Evolutionary conservation across 331 rosid species (phyloP).

Genomic region (Erythrophleum ivorense): DNA sequence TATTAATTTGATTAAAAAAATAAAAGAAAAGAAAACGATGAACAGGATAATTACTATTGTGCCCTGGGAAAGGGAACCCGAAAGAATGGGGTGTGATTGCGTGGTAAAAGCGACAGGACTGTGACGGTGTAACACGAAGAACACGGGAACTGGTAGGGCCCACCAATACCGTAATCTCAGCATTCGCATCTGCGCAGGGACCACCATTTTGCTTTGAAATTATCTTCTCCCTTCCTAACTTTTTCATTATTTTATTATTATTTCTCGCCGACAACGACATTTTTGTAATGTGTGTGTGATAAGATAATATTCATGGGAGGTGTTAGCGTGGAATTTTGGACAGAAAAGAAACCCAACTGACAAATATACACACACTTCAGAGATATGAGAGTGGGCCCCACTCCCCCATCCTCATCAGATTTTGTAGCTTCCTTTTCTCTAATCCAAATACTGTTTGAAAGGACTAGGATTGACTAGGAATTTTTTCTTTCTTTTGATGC

Average conservation of each 20-base stretch:
- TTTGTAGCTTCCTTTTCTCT: no score
- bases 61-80: no score
- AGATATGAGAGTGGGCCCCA: no score
- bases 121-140: no score
- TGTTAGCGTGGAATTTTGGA: neutral
- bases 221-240: neutral
- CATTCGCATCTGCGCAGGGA: conserved; percentile 29
- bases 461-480: no score
- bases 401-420: no score
- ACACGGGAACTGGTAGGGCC: conserved; percentile 2
- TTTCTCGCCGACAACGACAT: neutral
- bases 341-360: neutral
- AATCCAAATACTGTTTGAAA: no score
- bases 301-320: neutral
- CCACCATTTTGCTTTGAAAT: conserved; percentile 13
- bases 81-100: no score
- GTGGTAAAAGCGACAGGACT: neutral
- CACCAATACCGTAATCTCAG: conserved; percentile 19
- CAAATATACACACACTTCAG: neutral
- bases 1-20: no score
- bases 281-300: neutral
- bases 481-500: no score
- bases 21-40: no score
- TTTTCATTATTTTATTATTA: neutral
- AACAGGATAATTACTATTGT: no score